Evolutionary conservation across 192 early-diverging fungal genomes (phyloP).

Genomic region (Coemansia brasiliensis): DNA sequence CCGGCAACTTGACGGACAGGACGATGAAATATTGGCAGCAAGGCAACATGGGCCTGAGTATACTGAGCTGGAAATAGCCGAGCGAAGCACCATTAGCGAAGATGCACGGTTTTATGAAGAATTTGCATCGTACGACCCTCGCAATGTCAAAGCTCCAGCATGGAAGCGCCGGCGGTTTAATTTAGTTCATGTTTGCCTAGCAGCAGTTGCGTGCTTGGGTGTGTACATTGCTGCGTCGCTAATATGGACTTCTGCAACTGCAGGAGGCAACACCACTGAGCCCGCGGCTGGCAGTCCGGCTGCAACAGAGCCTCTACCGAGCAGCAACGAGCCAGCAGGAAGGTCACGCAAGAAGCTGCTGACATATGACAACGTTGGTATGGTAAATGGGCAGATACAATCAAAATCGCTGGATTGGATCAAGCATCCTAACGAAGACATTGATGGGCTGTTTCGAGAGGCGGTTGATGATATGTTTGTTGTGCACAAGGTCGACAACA

Average conservation of each 20-base stretch:
- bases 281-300: background rate
- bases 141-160: slow-evolving; percentile 17
- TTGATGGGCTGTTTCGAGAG: slow-evolving; percentile 48
- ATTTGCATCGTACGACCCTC: slow-evolving; percentile 40
- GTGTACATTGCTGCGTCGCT: slow-evolving; percentile 21
- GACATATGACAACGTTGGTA: slow-evolving; percentile 39
- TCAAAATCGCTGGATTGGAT: slow-evolving; percentile 46
- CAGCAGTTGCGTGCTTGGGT: slow-evolving; percentile 32
- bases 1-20: slow-evolving; percentile 14
- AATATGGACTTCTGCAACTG: slow-evolving; percentile 20
- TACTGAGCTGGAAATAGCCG: slow-evolving; percentile 34
- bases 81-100: slow-evolving; percentile 30
- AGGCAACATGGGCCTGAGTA: slow-evolving; percentile 21
- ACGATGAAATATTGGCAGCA: slow-evolving; percentile 7
- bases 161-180: slow-evolving; percentile 50
- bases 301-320: background rate
- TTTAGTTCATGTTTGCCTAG: slow-evolving; percentile 27
- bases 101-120: slow-evolving; percentile 44
- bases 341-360: slow-evolving; percentile 39
- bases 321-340: slow-evolving; percentile 12
- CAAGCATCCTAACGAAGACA: slow-evolving; percentile 29
- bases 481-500: slow-evolving; percentile 32
- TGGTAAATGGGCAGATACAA: slow-evolving; percentile 24
- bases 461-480: slow-evolving; percentile 15
- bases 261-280: background rate